Base-by-base conservation (phyloP, 1,284 basidiomycete genomes). In the Ceratorhiza oryzae-sativae region DNA sequence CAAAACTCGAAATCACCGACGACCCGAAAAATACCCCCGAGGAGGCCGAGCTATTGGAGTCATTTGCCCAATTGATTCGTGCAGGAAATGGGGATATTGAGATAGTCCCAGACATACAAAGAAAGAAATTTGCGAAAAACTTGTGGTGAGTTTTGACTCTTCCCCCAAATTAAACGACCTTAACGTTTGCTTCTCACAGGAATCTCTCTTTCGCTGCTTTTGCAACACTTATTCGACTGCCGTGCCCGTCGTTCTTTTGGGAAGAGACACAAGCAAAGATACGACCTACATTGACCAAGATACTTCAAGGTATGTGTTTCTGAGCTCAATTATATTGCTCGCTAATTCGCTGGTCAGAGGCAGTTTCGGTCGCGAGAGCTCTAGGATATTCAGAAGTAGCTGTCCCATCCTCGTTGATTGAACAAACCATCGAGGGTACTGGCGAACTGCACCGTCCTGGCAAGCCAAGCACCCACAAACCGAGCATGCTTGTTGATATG, bases 401-500 rank as follows among this genome's bases (percentile, higher is more conserved):
- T 8, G 74, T 82, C 20, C 84, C 86, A 15, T 81, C 84, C 8
- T 80, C 81, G 1, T 73, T 83, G 13, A 81, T 81, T 12, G 79
- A 83, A 3, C 76, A 73, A 10, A 81, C 82, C 25, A 79, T 89
- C 3, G 79, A 81, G 59, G 78, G 76, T 60, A 85, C 84, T 10
- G 78, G 80, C 20, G 73, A 76, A 18, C 46, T 84, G 32, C 82
- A 87, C 74, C 65, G 72, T 36, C 56, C 60, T 34, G 46, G 68
- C 15, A 63, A 86, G 1, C 80, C 84, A 8, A 84, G 81, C 75
- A 81, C 72, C 12, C 84, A 88, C 70, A 80, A 83, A 56, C 83
- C 87, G 4, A 89, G 87, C 76, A 89, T 89, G 87, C 79, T 90
- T 39, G 81, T 89, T 12, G 88, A 90, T 77, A 80, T 83, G 46